Evolutionary conservation across 306 rosid genomes (phyloP), one percentile per base, ranked within the genome.

Genomic region (Rosa persica): DNA sequence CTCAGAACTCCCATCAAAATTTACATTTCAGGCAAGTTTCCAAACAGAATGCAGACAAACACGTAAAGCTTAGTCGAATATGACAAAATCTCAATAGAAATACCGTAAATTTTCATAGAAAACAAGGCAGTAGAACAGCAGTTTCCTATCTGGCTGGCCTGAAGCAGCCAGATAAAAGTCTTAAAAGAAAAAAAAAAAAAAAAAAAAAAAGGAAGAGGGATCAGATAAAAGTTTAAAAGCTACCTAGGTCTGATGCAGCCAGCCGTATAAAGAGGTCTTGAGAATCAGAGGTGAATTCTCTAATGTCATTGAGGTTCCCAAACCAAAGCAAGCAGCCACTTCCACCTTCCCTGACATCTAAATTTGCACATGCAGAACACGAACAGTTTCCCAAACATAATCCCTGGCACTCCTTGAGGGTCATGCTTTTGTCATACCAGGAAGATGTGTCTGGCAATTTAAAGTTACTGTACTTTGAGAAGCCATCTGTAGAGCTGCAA

Each of bases 251-350:
- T n/a, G 72, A 72, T 55, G 68, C 60, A 4, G 70, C 67, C 42
- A 76, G 12, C 25, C 76, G 64, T 55, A 84, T 6, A 23, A 76
- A 73, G 36, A 84, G 34, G 64, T 73, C 55, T 17, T 73, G 78
- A 16, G 49, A 51, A 25, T 39, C 46, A 3, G n/a, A 0, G 2
- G 64, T 54, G 25, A 77, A 52, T 11, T 77, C 48, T 12, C 76
- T 81, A 3, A 85, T 36, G 13, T 89, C 90, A 19, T 51, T 17
- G 43, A 89, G 82, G 13, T 78, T 67, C 0, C 43, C 78, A 42
- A 12, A 74, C 93, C 93, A 89, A 25, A 78, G 58, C 58, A 83
- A 69, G 16, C 93, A 87, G 58, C 93, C 81, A 72, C 70, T 52
- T 8, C 75, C 82, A 0, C 81, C 81, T 0, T 83, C 81, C 5